Base-by-base conservation (phyloP, 352 stramenopile species). In the Globisporangium spinosum region DNA sequence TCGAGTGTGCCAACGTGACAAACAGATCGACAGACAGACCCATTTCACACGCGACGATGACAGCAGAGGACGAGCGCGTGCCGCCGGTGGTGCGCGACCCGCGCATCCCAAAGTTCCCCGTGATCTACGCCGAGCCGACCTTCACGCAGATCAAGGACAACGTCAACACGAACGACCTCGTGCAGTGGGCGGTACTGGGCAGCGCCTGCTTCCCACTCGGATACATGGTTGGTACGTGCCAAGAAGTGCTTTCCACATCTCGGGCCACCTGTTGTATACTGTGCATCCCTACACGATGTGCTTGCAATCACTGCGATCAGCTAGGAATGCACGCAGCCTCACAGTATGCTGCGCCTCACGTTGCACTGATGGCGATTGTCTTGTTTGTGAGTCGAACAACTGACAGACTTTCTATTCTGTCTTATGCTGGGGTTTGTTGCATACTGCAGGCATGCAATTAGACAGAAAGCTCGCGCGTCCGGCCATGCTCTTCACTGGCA, bases 401-500 rank as follows among this genome's bases (percentile, higher is more conserved):
- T 40, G 34, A 40, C 34, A 40, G 34, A 40, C 34, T 40, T 40
- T 40, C 34, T 29, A 29, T 29, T 29, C 29, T 58, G 32, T 15
- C 7, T 12, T 29, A 66, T 15, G 49, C 8, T 51, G 34, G n/a
- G 47, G 17, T 10, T 10, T 38, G 5, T 10, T 64, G 53, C 38
- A 13, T 47, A 40, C 17, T 51, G 17, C 63, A 94, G 85, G 71
- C 43, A 73, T 74, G 10, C 79, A 94, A 38, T 75, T 94, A 59
- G 80, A 89, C 63, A 75, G 73, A 7, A 82, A 71, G 15, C 60
- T 94, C 67, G 86, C 83, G 9, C 68, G 78, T n/a, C 82, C 77
- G 0, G 82, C 79, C n/a, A 89, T 92, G 81, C 82, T 72, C 70
- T 90, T 94, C 72, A 92, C 82, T 8, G 87, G 87, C 38, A 71